Base-by-base conservation (phyloP, 2,329 filamentous ascomycete genomes). In the Coccinonectria pachysandricola region DNA sequence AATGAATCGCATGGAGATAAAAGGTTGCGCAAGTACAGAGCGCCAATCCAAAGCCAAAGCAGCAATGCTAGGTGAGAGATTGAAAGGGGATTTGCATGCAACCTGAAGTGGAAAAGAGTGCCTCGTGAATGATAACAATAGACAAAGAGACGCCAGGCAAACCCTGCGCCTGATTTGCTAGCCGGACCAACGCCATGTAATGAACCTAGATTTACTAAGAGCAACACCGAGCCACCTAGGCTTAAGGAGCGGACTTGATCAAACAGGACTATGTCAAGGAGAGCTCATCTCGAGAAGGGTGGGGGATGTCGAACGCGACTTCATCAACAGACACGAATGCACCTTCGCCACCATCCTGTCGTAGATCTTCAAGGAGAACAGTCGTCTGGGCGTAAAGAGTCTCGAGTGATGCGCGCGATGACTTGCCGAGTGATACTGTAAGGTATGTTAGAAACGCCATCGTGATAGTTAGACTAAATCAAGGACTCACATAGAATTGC, bases 351-450 rank as follows among this genome's bases (percentile, higher is more conserved):
- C 87, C 86, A 20, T 83, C 78, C 45, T 80, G 72, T 23, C 80
- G 72, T 9, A 94, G 65, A 30, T 88, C 80, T 32, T 86, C 79
- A n/a, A 96, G 68, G 9, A 96, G 62, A 1, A 84, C 82, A 37
- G 77, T 80, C 1, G 86, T 92, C 57, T 95, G 86, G 34, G 87
- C 81, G 48, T 82, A 86, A 5, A 95, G 54, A 34, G 75, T 79
- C 53, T 96, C 88, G 15, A 98, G 57, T 1, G 86, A 83, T 3
- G 91, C 83, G 4, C 79, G 76, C 3, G 84, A 86, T 1, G 85
- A 88, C 57, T 93, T 92, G 25, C 91, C 91, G 3, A 95, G 66
- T 1, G 84, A 92, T 21, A 85, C 88, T 95, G 26, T 19, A 19
- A 12, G 5, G 5, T 19, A 8, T 28, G 50, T 43, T 49, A 46